Percentiles rank a stretch among this genome's conserved stretches.
Evolutionary conservation across 208 protist species (phyloP).

Genomic region (Angomonas ambiguus): DNA sequence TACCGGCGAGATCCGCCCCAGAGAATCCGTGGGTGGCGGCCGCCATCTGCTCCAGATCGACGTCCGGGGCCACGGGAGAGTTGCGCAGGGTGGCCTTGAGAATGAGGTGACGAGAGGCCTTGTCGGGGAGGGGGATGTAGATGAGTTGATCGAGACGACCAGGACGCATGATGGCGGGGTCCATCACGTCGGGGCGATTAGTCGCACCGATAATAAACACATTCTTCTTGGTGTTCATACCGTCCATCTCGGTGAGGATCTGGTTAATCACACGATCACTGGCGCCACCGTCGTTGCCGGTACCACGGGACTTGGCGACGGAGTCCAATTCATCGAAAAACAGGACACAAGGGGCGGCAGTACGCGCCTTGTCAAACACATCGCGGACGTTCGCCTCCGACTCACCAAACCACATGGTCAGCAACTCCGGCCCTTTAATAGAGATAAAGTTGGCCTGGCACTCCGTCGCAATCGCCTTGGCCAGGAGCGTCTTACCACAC

Average conservation of each 20-base stretch:
- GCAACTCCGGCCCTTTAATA: conserved; percentile 99
- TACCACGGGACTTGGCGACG: conserved; percentile 97
- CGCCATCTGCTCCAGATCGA: conserved; percentile 97
- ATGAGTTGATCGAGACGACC: conserved; percentile 96
- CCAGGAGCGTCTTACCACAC: conserved; percentile 98
- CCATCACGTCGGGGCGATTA: conserved; percentile 99
- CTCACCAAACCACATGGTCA: conserved; percentile 99
- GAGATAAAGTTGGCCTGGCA: conserved; percentile 99
- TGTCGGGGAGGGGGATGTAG: conserved; percentile 99
- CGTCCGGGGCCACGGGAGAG: conserved; percentile 94
- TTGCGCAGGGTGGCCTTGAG: conserved; percentile 98
- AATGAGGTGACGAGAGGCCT: conserved; percentile 94
- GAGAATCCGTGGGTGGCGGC: conserved; percentile 97
- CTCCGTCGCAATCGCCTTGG: conserved; percentile 98
- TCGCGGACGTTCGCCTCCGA: conserved; percentile 99
- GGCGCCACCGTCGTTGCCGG: conserved; percentile 96
- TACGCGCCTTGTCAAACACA: conserved; percentile 99
- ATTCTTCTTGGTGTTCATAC: conserved; percentile 99
- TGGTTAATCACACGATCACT: conserved; percentile 99
- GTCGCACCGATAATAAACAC: conserved; percentile 99
- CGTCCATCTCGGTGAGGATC: conserved; percentile 99
- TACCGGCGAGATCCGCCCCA: conserved; percentile 97
- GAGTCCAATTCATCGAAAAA: conserved; percentile 99
- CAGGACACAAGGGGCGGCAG: conserved; percentile 99
- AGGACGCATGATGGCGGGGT: conserved; percentile 99